Percentiles rank a stretch among this genome's conserved stretches.
These are phyloP conservation scores for Talaromyces amestolkiae DNA, from an alignment of 2,329 filamentous ascomycete species.

Conservation along the genomic window DNA sequence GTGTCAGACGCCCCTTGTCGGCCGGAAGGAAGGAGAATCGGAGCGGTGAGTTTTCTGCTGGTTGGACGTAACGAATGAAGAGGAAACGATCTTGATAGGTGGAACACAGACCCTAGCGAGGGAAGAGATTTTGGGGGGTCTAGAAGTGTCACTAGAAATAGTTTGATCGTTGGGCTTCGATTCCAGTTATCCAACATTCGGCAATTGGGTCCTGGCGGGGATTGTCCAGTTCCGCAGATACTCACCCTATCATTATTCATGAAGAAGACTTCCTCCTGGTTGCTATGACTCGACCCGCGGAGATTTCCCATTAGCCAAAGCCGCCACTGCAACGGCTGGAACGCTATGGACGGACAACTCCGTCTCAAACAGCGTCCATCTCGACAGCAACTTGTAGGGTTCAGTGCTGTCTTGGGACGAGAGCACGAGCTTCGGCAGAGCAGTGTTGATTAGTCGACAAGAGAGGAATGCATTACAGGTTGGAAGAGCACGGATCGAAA, in stretches of 20 bases:
- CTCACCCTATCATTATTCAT: constrained; percentile 4
- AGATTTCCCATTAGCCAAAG: neutral
- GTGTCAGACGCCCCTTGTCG: neutral
- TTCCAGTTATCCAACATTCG: neutral
- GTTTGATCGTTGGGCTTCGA: neutral
- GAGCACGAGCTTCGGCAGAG: neutral
- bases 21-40: neutral
- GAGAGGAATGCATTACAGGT: neutral
- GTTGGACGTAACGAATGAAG: neutral
- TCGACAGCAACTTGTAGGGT: neutral
- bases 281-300: constrained; percentile 4
- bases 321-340: neutral
- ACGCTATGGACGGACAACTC: neutral
- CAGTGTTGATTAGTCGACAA: neutral
- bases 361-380: neutral
- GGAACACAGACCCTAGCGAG: constrained; percentile 5
- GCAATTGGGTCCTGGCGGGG: constrained; percentile 1
- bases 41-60: constrained; percentile 2
- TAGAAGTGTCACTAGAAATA: neutral
- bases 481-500: neutral
- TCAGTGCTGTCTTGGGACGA: neutral
- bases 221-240: neutral
- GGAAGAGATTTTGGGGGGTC: neutral
- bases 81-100: constrained; percentile 13
- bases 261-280: neutral